Percentiles rank a stretch among this genome's conserved stretches.
phyloP scores from a whole-genome alignment of 192 early-diverging fungal species.

The Chytriomyces sp. region DNA sequence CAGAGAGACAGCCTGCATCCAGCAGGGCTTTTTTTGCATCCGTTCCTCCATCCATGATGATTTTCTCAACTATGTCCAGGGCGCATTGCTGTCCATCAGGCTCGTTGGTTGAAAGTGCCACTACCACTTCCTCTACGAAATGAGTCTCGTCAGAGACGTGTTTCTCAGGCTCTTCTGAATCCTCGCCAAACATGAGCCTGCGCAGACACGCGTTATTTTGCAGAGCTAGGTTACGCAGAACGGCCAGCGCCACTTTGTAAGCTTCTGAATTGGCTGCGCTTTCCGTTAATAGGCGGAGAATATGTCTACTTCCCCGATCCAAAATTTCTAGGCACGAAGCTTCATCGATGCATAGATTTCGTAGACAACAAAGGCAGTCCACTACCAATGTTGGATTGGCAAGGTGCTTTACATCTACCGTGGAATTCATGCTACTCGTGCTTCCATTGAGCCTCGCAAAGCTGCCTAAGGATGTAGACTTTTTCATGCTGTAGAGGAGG shows the following conservation, averaged over 20 bases:
- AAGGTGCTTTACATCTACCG: background rate
- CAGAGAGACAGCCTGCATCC: conserved; percentile 22
- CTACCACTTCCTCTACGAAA: conserved; percentile 25
- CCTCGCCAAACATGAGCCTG: background rate
- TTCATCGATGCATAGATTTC: conserved; percentile 25
- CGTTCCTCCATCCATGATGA: conserved; percentile 2
- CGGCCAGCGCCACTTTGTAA: conserved; percentile 5
- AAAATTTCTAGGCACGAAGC: conserved; percentile 3
- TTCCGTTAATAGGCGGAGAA: conserved; percentile 1
- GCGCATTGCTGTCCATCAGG: conserved; percentile 14
- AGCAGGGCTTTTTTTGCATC: background rate
- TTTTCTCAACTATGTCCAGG: conserved; percentile 14
- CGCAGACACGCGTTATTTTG: background rate
- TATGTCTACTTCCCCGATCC: background rate
- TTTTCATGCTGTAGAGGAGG: background rate
- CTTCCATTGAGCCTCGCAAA: background rate
- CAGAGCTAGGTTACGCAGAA: conserved; percentile 15
- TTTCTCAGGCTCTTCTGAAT: background rate
- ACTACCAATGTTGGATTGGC: background rate
- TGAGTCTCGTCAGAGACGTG: background rate
- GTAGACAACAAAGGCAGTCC: conserved; percentile 7
- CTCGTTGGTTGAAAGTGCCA: conserved; percentile 2
- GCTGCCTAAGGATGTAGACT: background rate
- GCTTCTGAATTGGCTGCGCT: background rate
- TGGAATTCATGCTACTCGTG: background rate